Evolutionary conservation across 352 stramenopile species (phyloP), one percentile per base, ranked within the genome.

Genomic region (Globisporangium abappressorium): DNA sequence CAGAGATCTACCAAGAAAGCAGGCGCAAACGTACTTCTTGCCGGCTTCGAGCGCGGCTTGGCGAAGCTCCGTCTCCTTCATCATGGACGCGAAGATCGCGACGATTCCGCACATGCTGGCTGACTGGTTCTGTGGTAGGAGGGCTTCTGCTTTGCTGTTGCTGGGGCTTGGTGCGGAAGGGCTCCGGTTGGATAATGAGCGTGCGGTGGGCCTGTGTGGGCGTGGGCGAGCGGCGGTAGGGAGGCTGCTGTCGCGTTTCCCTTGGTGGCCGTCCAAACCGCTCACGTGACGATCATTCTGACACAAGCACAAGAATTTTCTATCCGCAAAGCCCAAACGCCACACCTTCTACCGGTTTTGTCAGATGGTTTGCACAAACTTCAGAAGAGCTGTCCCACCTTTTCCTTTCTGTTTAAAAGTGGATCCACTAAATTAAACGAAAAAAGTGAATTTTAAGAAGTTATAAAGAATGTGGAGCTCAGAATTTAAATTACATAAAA

Each of bases 101-200:
- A 99, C 97, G 78, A 99, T 99, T 70, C 97, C 97, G 78, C 97
- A 99, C 97, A 99, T 99, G 14, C 9, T 76, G 26, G 12, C 11
- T 63, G 26, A 43, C 6, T 14, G 18, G 36, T 30, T 33, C 34
- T 38, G 58, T 14, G 28, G 20, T 11, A 0, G 8, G 14, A 20
- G 38, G 20, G 55, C 28, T 59, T 36, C 24, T 62, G 51, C 22
- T 36, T 20, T 62, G 51, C 22, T 59, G 47, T 6, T 30, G 46
- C 54, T 59, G 30, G 26, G 6, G 57, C 46, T 33, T 33, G 33
- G 4, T 18, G 57, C 51, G 62, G 47, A 43, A 51, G 49, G 55
- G 18, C 24, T 43, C 65, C 34, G 46, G 20, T 70, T 70, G 47
- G 22, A 57, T 38, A 70, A 55, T 62, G 70, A n/a, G 38, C 0